Evolutionary conservation across 495 filamentous ascomycete genomes (phyloP), one percentile per base, ranked within the genome.

Genomic region (Penicillium herquei): DNA sequence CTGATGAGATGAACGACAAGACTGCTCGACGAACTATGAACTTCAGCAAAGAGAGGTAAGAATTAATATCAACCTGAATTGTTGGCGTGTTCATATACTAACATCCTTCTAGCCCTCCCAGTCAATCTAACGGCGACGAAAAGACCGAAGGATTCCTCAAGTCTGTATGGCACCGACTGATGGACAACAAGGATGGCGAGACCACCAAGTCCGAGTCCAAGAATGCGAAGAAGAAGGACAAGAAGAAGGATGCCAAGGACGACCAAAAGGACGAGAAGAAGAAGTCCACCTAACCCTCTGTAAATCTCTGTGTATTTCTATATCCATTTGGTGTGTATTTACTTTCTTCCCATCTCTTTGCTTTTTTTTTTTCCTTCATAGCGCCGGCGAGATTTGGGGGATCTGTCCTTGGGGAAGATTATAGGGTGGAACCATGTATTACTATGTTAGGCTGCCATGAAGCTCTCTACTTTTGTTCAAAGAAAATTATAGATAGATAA

Each of bases 11-110:
- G 79, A 83, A 82, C 11, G 94, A 98, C 67, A 88, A 91, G 72
- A 89, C 83, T 14, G 94, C 94, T n/a, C 91, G 87, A 69, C 82
- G 95, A 41, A 83, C 94, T 40, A 98, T 98, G 92, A 90, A 85
- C 55, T 72, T 89, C 47, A 75, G 66, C 52, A 75, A 77, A 58
- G 70, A 70, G 17, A 77, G 71, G 76, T 84, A 78, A 63, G 71
- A 45, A 54, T 26, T n/a, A 6, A 14, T 30, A 7, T 30, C 9
- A 31, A 50, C 52, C 12, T 45, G 13, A 46, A 21, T 30, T 26
- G 26, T 13, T 52, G 14, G 11, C n/a, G 1, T 3, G 16, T 46
- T 16, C 17, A n/a, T 6, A 17, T 49, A 33, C 60, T 66, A 26
- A 66, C 44, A 7, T 37, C 13, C 9, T 16, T 12, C 13, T 31